phyloP scores from a whole-genome alignment of 2,329 filamentous ascomycete genomes.

The Tolypocladium endophyticum region DNA sequence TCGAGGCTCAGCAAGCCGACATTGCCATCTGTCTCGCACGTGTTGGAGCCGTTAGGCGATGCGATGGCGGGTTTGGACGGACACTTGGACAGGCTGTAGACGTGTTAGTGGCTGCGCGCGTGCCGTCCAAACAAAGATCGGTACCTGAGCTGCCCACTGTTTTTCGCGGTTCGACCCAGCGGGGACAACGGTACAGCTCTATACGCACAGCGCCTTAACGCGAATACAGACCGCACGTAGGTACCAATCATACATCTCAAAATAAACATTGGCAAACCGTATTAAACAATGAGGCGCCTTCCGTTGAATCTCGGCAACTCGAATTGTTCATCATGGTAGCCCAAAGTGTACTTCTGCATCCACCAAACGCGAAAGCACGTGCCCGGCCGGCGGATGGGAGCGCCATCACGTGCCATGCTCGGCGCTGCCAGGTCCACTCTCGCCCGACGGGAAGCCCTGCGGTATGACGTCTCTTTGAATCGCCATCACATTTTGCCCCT shows the following conservation, averaged over 20 bases:
- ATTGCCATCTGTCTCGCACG: neutral
- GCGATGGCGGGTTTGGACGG: neutral
- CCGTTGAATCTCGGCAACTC: neutral
- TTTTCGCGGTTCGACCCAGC: neutral
- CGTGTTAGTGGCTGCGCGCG: conserved; percentile 1
- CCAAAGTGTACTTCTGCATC: neutral
- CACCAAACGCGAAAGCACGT: neutral
- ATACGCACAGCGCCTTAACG: neutral
- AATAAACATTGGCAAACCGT: neutral
- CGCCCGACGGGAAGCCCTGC: neutral
- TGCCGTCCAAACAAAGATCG: conserved; percentile 1
- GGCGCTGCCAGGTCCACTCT: neutral
- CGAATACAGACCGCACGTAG: neutral
- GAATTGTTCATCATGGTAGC: neutral
- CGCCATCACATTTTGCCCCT: neutral
- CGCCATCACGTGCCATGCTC: neutral
- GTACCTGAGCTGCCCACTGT: neutral
- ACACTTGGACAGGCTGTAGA: neutral
- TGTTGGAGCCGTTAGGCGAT: neutral
- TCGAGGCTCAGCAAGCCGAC: neutral
- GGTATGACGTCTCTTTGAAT: neutral
- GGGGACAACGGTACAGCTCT: neutral
- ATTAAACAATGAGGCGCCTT: neutral
- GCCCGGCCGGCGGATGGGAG: neutral
- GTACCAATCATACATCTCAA: neutral